Base-by-base conservation (phyloP, 164 flowering plant species). In the Protea cynaroides region DNA sequence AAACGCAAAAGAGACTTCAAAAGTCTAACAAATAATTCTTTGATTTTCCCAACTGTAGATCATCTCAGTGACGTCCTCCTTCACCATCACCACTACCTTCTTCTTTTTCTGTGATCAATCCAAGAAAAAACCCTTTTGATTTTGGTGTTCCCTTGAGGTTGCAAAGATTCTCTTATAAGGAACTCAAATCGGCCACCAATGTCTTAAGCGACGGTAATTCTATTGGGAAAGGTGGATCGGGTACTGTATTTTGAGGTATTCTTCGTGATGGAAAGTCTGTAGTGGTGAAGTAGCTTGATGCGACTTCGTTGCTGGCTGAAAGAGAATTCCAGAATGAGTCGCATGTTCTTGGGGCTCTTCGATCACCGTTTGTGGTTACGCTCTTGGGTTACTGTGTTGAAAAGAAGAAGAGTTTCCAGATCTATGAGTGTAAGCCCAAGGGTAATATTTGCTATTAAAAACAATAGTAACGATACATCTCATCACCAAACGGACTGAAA, bases 341-440 rank as follows among this genome's bases (percentile, higher is more conserved):
- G 59, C 87, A 82, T 78, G 81, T 92, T 36, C 89, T 95, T 9
- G 87, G 94, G 25, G 81, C 85, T 18, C 61, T 90, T 21, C 75
- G 76, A 61, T 90, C 96, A 7, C 89, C 89, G 1, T 79, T 81
- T 67, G 61, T 92, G 47, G 96, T 95, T 14, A 69, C 86, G 3
- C 82, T 92, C 7, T 66, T 95, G 63, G 99, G 99, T 0, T 95
- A 80, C 63, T 92, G 95, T 67, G 77, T 83, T 22, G 87, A 83
- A 56, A 82, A 80, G 73, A 75, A 67, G 24, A 74, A 73, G 56
- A 72, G 88, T 53, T 59, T 90, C 18, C 68, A 92, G 49, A 96
- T 95, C 25, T 95, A 86, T 65, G 97, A 95, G 82, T 92, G 84
- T 60, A 86, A 92, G 98, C 97, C 99, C 1, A 92, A 92, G n/a